Percentiles rank a stretch among this genome's conserved stretches.
phyloP scores from a whole-genome alignment of 139 green algal species.

The Picochlorum sp. region DNA sequence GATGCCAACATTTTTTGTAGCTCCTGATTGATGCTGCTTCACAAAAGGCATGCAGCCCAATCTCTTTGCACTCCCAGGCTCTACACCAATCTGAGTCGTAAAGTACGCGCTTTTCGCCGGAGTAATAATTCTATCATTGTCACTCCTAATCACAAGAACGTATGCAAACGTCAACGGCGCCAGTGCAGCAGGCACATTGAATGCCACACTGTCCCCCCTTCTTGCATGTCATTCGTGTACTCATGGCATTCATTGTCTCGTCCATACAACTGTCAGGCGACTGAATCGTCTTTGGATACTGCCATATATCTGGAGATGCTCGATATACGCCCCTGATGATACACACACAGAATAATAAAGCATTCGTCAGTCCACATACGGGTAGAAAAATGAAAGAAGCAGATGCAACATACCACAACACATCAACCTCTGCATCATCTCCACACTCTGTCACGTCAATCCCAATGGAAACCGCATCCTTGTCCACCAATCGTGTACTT shows the following conservation, averaged over 20 bases:
- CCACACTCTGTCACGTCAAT: too few relatives aligned
- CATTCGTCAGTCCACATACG: too few relatives aligned
- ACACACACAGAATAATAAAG: neutral
- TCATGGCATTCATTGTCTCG: conserved; percentile 22
- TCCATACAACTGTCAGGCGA: conserved; percentile 17
- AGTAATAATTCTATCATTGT: neutral
- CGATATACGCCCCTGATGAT: conserved; percentile 31
- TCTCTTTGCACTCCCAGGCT: neutral
- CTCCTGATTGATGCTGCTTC: neutral
- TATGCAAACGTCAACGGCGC: conserved; percentile 23
- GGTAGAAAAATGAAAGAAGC: too few relatives aligned
- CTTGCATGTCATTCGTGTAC: conserved; percentile 11
- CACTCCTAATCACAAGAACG: conserved; percentile 7
- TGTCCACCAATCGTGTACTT: too few relatives aligned
- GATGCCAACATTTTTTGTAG: conserved; percentile 6
- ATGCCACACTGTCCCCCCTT: neutral
- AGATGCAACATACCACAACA: too few relatives aligned
- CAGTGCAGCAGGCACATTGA: conserved; percentile 14
- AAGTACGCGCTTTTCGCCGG: conserved; percentile 10
- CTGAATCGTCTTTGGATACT: conserved; percentile 21
- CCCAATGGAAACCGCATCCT: too few relatives aligned
- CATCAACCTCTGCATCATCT: too few relatives aligned
- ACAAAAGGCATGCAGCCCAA: too few relatives aligned
- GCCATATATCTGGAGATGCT: conserved; percentile 18
- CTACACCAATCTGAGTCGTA: conserved; percentile 11